Evolutionary conservation across 306 rosid species (phyloP).

Genomic region (Arachis hypogaea): DNA sequence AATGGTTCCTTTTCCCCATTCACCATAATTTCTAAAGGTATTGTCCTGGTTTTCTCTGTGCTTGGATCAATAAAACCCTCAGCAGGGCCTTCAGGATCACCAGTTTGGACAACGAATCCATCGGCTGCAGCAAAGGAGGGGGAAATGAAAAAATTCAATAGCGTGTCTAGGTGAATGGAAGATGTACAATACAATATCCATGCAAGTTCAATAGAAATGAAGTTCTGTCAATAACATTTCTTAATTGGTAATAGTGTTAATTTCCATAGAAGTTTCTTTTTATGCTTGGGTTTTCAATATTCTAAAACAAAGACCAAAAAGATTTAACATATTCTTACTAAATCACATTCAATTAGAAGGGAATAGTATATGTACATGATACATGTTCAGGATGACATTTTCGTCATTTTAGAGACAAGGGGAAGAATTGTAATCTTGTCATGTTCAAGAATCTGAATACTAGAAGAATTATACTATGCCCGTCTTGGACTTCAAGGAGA

Average conservation of each 20-base stretch:
- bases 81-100: slow-evolving; percentile 99
- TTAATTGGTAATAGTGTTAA: slow-evolving; percentile 1
- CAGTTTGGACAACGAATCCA: slow-evolving; percentile 97
- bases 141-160: slow-evolving; percentile 27
- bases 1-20: slow-evolving; percentile 83
- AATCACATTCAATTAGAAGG: slow-evolving; percentile 29
- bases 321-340: slow-evolving; percentile 26
- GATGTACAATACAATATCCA: slow-evolving; percentile 1
- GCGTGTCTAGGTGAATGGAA: slow-evolving; percentile 18
- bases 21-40: slow-evolving; percentile 82
- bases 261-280: neutral
- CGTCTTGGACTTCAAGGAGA: no score
- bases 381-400: no score
- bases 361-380: neutral
- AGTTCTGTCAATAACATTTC: slow-evolving; percentile 3
- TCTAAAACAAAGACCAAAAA: slow-evolving; percentile 4
- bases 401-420: no score
- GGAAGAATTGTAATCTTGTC: no score
- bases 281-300: slow-evolving; percentile 6
- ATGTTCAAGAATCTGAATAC: no score
- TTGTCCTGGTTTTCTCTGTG: slow-evolving; percentile 82
- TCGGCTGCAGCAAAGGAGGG: slow-evolving; percentile 61
- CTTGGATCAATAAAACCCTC: slow-evolving; percentile 99
- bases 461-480: no score
- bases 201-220: slow-evolving; percentile 2